A percentile compares a stretch with the other conserved stretches of the same genome.
These are phyloP conservation scores for Xylariaceae sp. DNA, from an alignment of 2,329 filamentous ascomycete species.

Conservation along the genomic window DNA sequence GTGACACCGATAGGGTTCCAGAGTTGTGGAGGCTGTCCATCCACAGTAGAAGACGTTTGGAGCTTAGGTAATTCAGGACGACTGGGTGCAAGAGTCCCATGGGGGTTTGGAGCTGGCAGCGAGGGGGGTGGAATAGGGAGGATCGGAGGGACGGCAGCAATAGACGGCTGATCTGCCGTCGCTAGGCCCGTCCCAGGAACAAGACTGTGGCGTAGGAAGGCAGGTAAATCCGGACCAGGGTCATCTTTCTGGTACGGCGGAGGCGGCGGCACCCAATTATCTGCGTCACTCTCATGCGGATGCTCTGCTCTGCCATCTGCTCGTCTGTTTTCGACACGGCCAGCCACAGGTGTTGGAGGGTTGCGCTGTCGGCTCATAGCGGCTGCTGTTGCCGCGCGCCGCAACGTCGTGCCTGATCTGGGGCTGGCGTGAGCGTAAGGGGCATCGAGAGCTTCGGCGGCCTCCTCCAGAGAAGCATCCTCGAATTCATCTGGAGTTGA, in stretches of 20 bases:
- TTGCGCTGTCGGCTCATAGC: conserved; percentile 64
- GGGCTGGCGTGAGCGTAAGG: conserved; percentile 68
- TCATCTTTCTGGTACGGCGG: conserved; percentile 69
- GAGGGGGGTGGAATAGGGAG: conserved; percentile 16
- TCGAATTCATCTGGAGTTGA: conserved; percentile 32
- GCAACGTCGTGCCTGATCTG: conserved; percentile 61
- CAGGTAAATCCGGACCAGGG: conserved; percentile 44
- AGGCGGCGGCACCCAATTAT: conserved; percentile 82
- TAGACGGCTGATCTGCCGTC: conserved; percentile 1
- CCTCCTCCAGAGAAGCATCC: conserved; percentile 41
- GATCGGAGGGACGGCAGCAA: conserved; percentile 7
- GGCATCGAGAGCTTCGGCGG: conserved; percentile 57
- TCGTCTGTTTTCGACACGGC: conserved; percentile 55
- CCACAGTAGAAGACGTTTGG: conserved; percentile 16
- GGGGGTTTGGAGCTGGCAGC: conserved; percentile 7
- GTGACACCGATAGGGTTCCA: conserved; percentile 9
- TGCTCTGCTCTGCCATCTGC: conserved; percentile 65
- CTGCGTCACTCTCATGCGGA: conserved; percentile 79
- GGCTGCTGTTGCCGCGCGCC: conserved; percentile 68
- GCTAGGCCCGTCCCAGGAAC: conserved; percentile 27
- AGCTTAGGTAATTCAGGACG: conserved; percentile 24
- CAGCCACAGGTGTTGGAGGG: conserved; percentile 45
- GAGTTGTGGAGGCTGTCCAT: conserved; percentile 11
- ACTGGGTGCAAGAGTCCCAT: conserved; percentile 4
- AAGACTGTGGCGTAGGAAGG: conserved; percentile 44